Evolutionary conservation across 2,329 filamentous ascomycete species (phyloP).

Genomic region (Sarocladium brachiariae): DNA sequence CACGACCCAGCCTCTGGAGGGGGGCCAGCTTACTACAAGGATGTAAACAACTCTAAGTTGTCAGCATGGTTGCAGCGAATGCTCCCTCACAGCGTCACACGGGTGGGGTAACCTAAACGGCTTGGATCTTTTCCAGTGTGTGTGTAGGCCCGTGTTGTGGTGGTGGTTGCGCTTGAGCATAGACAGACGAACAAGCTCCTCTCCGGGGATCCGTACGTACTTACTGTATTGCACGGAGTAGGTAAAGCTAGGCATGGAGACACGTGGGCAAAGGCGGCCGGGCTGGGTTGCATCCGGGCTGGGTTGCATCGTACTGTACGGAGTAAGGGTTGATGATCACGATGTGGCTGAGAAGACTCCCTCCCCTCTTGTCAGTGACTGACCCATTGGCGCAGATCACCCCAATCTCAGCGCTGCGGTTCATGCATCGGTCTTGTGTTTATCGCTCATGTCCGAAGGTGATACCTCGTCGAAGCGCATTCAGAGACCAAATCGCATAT

Average conservation of each 20-base stretch:
- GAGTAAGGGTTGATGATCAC: no score
- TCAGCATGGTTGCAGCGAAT: background rate
- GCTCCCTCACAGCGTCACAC: background rate
- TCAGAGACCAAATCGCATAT: no score
- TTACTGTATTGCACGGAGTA: no score
- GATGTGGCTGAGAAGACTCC: background rate
- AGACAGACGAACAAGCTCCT: background rate
- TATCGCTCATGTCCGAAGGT: constrained; percentile 1
- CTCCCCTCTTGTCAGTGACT: background rate
- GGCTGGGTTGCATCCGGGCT: no score
- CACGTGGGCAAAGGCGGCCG: no score
- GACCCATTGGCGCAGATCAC: background rate
- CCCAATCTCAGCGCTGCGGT: background rate
- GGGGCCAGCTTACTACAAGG: no score
- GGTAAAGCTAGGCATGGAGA: no score
- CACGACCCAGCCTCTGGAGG: no score
- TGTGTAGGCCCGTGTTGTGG: background rate
- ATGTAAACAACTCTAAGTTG: background rate
- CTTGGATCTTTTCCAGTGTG: no score
- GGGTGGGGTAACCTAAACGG: background rate
- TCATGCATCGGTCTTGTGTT: background rate
- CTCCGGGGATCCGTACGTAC: background rate
- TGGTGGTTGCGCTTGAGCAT: background rate
- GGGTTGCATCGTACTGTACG: no score
- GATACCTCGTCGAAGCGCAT: no score